Evolutionary conservation across 1,284 basidiomycete species (phyloP), one percentile per base, ranked within the genome.

Genomic region (Ustilago tritici): DNA sequence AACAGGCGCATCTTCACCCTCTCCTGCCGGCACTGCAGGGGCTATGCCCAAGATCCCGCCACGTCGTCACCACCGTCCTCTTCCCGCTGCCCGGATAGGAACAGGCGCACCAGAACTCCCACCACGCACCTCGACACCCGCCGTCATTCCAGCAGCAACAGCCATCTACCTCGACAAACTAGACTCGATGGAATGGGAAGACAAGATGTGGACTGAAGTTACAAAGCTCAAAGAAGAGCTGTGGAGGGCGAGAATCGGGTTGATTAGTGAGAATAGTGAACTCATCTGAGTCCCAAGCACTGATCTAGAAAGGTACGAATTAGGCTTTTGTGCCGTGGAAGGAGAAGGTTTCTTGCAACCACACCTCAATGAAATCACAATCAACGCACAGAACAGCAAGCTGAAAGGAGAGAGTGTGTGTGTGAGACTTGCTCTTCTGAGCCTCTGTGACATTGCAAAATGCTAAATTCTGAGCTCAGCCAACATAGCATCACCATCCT

Each of bases 151-250:
- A 32, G 49, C 49, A 50, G 47, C 52, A 38, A 63, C 70, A 17
- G 65, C 64, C 5, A 57, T 78, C 38, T 70, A 59, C 15, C 43
- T 73, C 10, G 62, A 63, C 55, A 70, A 65, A n/a, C 55, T 66
- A 11, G 76, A 69, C 15, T 40, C 56, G 2, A 61, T 82, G 66
- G 71, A 68, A 31, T 83, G 81, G 82, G 82, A 84, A 52, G 82
- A 84, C 52, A 77, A 69, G 65, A 76, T 78, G 68, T 84, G 81
- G 79, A 71, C 72, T 47, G 81, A 84, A 61, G 55, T 82, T 12
- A 70, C 73, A 47, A 78, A 78, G 60, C 73, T 81, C 56, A 82
- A 81, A 58, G 79, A 82, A 41, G 81, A 83, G 40, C 64, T 83
- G 34, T 82, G 76, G 76, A 56, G 70, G 17, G 80, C 80, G 1